phyloP scores from a whole-genome alignment of 2,329 filamentous ascomycete genomes.

The Aschersonia sp. region DNA sequence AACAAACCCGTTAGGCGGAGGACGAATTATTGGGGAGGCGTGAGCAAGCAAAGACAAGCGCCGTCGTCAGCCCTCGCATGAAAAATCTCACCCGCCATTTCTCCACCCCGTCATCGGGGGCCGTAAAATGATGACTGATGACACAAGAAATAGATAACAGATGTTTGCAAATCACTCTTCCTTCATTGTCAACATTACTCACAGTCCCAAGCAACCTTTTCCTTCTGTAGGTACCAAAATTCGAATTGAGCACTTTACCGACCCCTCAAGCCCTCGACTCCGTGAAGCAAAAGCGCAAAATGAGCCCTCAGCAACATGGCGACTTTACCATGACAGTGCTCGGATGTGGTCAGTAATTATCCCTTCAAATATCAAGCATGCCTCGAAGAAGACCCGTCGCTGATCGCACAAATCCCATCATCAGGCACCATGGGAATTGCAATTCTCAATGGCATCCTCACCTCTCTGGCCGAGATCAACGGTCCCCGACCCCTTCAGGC shows the following conservation, averaged over 20 bases:
- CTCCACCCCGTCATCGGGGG: not conserved
- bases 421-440: conserved; percentile 74
- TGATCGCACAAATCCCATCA: too few relatives aligned
- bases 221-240: not conserved
- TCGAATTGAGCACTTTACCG: too few relatives aligned
- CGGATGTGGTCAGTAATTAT: conserved; percentile 53
- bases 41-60: too few relatives aligned
- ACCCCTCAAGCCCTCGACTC: not conserved
- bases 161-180: too few relatives aligned
- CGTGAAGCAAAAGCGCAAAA: not conserved
- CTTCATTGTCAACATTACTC: too few relatives aligned
- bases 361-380: conserved; percentile 2
- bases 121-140: not conserved
- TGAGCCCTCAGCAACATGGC: conserved; percentile 18
- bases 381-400: too few relatives aligned
- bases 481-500: conserved; percentile 29
- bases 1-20: too few relatives aligned
- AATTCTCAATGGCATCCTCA: conserved; percentile 67
- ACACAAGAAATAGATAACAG: not conserved
- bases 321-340: conserved; percentile 64
- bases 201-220: not conserved
- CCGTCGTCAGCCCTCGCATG: too few relatives aligned
- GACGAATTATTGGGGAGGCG: too few relatives aligned
- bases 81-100: not conserved
- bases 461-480: conserved; percentile 45